Base-by-base conservation (phyloP, 139 green algal species). In the Picochlorum sp. region DNA sequence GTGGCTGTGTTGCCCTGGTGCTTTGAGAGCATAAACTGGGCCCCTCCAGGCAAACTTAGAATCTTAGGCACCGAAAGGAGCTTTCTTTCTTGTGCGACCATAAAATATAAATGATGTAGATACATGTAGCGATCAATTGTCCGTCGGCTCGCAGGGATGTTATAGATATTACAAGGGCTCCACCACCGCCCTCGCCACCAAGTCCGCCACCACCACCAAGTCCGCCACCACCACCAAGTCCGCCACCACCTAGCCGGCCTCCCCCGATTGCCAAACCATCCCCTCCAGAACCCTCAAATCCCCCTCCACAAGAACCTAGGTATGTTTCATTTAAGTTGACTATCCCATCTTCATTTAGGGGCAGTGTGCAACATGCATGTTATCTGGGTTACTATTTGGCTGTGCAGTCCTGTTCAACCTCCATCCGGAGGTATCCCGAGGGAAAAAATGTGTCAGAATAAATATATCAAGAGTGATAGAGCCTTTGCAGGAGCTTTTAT, bases 401-500 rank as follows among this genome's bases (percentile, higher is more conserved):
- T n/a, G n/a, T n/a, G n/a, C n/a, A n/a, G n/a, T n/a, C n/a, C n/a
- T 10, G 7, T 47, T 47, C 39, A 16, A 16, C 39, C 39, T 47
- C 20, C 39, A 47, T 16, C n/a, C 10, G 12, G 20, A 12, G n/a
- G n/a, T 7, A 16, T 47, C 16, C 39, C 39, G 6, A 47, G 39
- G 39, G 39, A 18, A 7, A 18, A 16, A 24, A 47, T 47, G 39
- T 47, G 39, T 47, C 20, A 16, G 7, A 16, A 16, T 14, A 56
- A 18, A 22, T n/a, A n/a, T 18, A 56, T 37, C 30, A 37, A n/a
- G 20, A n/a, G 24, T 16, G 7, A 45, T 18, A 16, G 49, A 22
- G n/a, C n/a, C 20, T 16, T 56, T 56, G 49, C 49, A 56, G 49
- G 29, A 37, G 20, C n/a, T 56, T 18, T 22, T 16, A 56, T 56